Evolutionary conservation across 2,329 filamentous ascomycete genomes (phyloP), one percentile per base, ranked within the genome.

Genomic region (Aspergillus piperis): DNA sequence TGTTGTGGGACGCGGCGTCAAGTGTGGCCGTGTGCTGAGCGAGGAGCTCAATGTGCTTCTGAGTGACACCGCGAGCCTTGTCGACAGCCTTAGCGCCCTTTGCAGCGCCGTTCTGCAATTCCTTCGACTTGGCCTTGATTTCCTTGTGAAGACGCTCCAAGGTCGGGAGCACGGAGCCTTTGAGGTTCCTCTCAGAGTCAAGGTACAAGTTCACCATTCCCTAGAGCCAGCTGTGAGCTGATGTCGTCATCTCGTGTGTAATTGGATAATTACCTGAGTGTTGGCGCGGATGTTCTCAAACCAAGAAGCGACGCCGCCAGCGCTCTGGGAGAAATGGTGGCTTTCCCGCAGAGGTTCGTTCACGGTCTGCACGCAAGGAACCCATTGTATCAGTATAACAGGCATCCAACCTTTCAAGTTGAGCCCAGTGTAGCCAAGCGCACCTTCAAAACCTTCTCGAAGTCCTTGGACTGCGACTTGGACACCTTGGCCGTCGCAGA

Each of bases 41-140:
- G 1, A 99, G 87, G 23, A 96, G 84, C 80, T 99, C 94, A 64
- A 99, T 96, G 68, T 97, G 92, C 81, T 96, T 97, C 81, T 99
- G 94, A 0, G 94, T 97, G 6, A 80, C 81, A 68, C 88, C 87
- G 62, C 94, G 90, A 8, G 91, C 88, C 81, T 96, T 97, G 63
- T 96, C 92, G 21, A 99, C 92, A 54, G 91, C 87, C 81, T 98
- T 99, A 66, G 90, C 87, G 15, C 88, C 86, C 82, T 96, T 96
- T 62, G 88, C 85, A 21, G 90, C 91, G 8, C 94, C 93, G 63
- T 87, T 84, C 47, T 86, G 84, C 53, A 99, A 84, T 78, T 97
- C 93, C 82, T 98, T 98, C 64, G 86, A 84, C 82, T 98, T 98
- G 80, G 90, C 88, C 84, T 98, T 99, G 82, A 99, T 95, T 76